Evolutionary conservation across 768 basidiomycete genomes (phyloP), one percentile per base, ranked within the genome.

Genomic region (Lyophyllum shimeji): DNA sequence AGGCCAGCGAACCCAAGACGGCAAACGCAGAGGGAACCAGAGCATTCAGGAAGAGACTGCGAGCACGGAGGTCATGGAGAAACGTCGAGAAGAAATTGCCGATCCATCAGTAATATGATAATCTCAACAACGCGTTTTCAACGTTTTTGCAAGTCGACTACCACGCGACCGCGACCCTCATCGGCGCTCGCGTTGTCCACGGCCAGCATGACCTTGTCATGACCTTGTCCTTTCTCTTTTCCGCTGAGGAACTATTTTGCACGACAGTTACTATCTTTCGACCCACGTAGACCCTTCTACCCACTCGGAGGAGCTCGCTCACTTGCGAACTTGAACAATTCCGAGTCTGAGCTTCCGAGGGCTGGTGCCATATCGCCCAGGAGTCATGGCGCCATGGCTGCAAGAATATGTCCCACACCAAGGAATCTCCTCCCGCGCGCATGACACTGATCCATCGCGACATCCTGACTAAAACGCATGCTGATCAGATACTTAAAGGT

Each of bases 1-100:
- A 23, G 75, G 73, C 68, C 68, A 72, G 37, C 65, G 72, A 15
- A 74, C 25, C 75, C 74, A 75, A 8, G 66, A 62, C 8, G 68
- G 66, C 15, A 72, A 48, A 33, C 50, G 55, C 24, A 62, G 52
- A 8, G 60, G 57, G 46, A 63, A 62, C 65, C 65, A 67, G 53
- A 62, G 44, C 63, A 65, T 65, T 47, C 20, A 58, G 33, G 45
- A 45, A 51, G 56, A 52, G 53, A 45, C 52, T 42, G 24, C 33
- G 52, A 33, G 44, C 21, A 18, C 33, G 27, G 31, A 40, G 39
- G 54, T 61, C 61, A 61, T 61, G 49, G 49, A 60, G 53, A 55
- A 50, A n/a, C 24, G 33, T 48, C 33, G n/a, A 40, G 39, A 40
- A 46, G 25, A 44, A 23, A 47, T 39, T 55, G 44, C 46, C 53